Evolutionary conservation across 805 yeast genomes (phyloP).

Genomic region (Saccharomycopsis sp.): DNA sequence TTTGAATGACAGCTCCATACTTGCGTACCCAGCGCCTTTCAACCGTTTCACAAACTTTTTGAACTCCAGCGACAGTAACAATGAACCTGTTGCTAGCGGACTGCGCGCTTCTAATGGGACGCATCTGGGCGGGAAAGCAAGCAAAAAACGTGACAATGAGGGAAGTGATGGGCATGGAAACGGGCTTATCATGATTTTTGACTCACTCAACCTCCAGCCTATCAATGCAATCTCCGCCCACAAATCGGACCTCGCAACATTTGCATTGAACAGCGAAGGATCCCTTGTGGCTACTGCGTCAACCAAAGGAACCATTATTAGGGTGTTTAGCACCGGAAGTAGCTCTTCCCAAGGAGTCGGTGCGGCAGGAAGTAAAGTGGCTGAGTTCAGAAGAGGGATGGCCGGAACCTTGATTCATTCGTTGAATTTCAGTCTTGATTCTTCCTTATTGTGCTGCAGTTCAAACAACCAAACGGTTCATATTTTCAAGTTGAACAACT

Average conservation of each 20-base stretch:
- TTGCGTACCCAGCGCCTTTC: slow-evolving; percentile 50
- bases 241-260: slow-evolving; percentile 61
- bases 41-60: not conserved
- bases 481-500: slow-evolving; percentile 40
- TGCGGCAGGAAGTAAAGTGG: slow-evolving; percentile 41
- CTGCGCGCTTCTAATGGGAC: slow-evolving; percentile 3
- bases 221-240: slow-evolving; percentile 82
- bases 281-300: slow-evolving; percentile 82
- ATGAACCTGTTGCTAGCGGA: not conserved
- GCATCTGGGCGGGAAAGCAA: slow-evolving; percentile 8
- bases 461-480: slow-evolving; percentile 62
- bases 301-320: slow-evolving; percentile 78
- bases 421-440: slow-evolving; percentile 44
- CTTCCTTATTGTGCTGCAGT: slow-evolving; percentile 46
- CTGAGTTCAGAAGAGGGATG: slow-evolving; percentile 78
- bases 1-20: slow-evolving; percentile 40
- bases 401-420: slow-evolving; percentile 51
- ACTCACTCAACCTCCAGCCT: slow-evolving; percentile 67
- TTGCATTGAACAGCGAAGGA: slow-evolving; percentile 71
- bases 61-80: slow-evolving; percentile 1
- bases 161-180: slow-evolving; percentile 16
- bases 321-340: slow-evolving; percentile 65
- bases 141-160: not conserved
- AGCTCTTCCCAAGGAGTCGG: slow-evolving; percentile 25
- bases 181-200: slow-evolving; percentile 76